Conservation (phyloP, 2,329 filamentous ascomycete species). For the Alternaria brassicae region DNA sequence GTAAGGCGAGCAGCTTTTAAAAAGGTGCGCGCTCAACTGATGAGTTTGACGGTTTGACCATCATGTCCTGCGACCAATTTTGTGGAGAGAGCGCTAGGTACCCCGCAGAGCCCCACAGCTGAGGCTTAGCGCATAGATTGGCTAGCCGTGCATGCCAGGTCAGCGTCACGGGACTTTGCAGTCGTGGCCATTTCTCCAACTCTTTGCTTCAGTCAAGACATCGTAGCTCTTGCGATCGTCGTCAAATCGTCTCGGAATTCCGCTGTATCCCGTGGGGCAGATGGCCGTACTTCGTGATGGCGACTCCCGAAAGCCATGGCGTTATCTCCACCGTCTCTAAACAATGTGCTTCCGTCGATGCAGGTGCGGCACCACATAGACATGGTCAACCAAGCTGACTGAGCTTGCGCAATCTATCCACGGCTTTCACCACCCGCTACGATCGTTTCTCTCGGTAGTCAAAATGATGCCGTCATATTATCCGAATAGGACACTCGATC, state of each 20-base stretch:
- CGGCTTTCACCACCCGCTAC: not conserved
- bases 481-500: not conserved
- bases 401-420: not conserved
- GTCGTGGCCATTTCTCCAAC: constrained; percentile 18
- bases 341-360: not conserved
- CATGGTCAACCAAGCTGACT: not conserved
- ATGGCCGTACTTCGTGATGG: not conserved
- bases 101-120: constrained; percentile 15
- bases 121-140: not conserved
- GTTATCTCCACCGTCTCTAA: not conserved
- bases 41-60: not conserved
- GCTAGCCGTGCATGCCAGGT: not conserved
- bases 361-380: not conserved
- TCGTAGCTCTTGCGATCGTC: constrained; percentile 22
- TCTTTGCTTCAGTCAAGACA: constrained; percentile 20
- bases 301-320: not conserved
- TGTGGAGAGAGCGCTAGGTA: constrained; percentile 6
- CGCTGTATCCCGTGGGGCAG: constrained; percentile 1
- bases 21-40: not conserved
- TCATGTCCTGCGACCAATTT: not conserved
- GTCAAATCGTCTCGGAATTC: constrained; percentile 27
- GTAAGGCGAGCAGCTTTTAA: not conserved
- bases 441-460: not conserved
- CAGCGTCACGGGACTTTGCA: not conserved
- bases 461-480: not conserved